Base-by-base conservation (phyloP, 1,284 basidiomycete genomes). In the Sporisorium sorghi region DNA sequence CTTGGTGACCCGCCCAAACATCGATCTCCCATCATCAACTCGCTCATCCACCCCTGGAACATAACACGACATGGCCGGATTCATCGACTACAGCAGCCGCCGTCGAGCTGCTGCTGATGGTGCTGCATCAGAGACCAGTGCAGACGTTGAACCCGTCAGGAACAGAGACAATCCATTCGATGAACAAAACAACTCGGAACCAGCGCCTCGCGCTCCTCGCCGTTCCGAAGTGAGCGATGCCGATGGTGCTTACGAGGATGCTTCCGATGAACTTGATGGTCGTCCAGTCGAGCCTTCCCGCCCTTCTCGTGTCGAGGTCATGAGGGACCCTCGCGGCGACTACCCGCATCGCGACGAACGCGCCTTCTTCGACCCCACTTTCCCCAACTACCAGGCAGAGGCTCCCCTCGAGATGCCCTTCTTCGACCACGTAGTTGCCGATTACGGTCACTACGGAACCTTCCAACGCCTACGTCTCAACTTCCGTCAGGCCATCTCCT, bases 391-490 rank as follows among this genome's bases (percentile, higher is more conserved):
- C 52, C 64, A 77, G 43, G 68, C 64, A 15, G 75, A 79, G 30
- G 64, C 65, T 24, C 72, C 71, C 1, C 71, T 79, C n/a, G 75
- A 79, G 63, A 79, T 79, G 75, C 72, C 78, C 30, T 84, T 83
- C 61, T 83, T 83, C 59, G 74, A 82, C 66, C 82, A 84, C 46
- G 71, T 78, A 40, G 81, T 84, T 3, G 77, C 74, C 14, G 61
- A 80, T 47, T 84, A 81, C 47, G 81, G 80, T 40, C 55, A 79
- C 23, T 82, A 79, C 42, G 76, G 73, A 32, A 19, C 57, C 5
- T 55, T 81, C 17, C 61, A 73, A 42, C 78, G 76, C 24, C 19
- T 76, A 2, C 72, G 77, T 23, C 66, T 83, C 35, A 71, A 76
- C 54, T 60, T 82, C 39, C 73, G 79, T 9, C 83, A 84, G 62